A percentile compares a stretch with the other conserved stretches of the same genome.
These are phyloP conservation scores for Paecilomyces niveus DNA, from an alignment of 2,329 filamentous ascomycete species.

Conservation along the genomic window DNA sequence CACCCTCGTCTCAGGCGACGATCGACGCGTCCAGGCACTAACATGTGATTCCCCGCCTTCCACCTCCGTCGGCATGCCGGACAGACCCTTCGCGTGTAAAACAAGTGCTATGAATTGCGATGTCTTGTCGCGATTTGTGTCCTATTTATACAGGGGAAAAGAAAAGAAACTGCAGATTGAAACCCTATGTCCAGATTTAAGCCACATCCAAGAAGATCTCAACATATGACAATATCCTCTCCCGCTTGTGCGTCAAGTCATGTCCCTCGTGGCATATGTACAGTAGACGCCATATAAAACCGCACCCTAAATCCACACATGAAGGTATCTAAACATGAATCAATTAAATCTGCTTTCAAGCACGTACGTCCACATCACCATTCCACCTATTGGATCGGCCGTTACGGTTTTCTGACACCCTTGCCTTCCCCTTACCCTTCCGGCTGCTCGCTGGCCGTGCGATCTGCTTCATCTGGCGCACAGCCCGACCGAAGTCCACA, in stretches of 20 bases:
- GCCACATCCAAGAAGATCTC: too few relatives aligned
- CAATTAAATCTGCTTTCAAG: background rate
- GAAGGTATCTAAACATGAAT: background rate
- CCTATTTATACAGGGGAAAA: too few relatives aligned
- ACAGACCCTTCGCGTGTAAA: too few relatives aligned
- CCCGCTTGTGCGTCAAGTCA: background rate
- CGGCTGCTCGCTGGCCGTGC: conserved; percentile 7
- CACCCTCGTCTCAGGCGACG: background rate
- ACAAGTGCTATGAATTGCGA: background rate
- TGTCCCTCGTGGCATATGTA: background rate
- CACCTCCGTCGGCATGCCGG: background rate
- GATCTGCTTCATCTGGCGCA: conserved; percentile 27
- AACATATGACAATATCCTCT: too few relatives aligned
- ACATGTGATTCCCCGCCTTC: background rate
- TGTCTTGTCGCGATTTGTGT: background rate
- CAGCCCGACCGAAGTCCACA: conserved; percentile 30
- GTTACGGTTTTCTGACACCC: background rate
- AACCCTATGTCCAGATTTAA: background rate
- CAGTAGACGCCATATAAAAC: background rate
- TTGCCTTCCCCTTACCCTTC: conserved; percentile 9
- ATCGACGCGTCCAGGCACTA: background rate
- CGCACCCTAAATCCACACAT: background rate
- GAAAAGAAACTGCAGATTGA: background rate
- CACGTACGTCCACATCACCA: background rate
- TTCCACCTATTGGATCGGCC: background rate